phyloP scores from a whole-genome alignment of 2,329 filamentous ascomycete genomes.

The Neurospora sp. region DNA sequence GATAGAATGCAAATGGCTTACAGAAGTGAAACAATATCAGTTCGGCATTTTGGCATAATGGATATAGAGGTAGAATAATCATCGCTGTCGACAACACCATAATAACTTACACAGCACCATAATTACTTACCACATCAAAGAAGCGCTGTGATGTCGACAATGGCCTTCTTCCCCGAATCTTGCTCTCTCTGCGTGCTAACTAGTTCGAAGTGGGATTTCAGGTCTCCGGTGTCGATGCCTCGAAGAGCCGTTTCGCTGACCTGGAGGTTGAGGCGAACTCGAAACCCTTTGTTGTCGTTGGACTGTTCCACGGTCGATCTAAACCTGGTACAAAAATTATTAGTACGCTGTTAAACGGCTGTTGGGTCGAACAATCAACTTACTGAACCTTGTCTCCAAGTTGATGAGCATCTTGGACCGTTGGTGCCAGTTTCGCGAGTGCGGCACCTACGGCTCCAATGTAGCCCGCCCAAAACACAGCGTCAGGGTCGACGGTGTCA shows the following conservation, averaged over 20 bases:
- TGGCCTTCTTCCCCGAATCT: conserved; percentile 24
- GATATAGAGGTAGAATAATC: neutral
- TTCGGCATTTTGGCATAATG: neutral
- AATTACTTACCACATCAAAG: neutral
- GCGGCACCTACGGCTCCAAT: conserved; percentile 37
- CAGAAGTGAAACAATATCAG: neutral
- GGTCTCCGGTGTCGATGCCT: conserved; percentile 24
- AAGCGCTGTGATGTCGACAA: conserved; percentile 10
- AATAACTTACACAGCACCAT: neutral
- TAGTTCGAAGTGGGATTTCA: conserved; percentile 25
- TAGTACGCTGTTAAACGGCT: neutral
- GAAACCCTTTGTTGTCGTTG: conserved; percentile 25
- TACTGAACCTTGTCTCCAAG: conserved; percentile 27
- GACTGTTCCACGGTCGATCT: conserved; percentile 10
- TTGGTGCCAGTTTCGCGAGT: conserved; percentile 33
- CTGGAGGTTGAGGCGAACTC: conserved; percentile 27
- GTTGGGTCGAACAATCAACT: conserved; percentile 13
- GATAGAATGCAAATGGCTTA: no score
- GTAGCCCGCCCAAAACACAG: conserved; percentile 44
- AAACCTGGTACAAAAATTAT: conserved; percentile 9
- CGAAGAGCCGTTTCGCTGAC: conserved; percentile 21
- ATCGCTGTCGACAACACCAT: neutral
- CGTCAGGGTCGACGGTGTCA: conserved; percentile 25
- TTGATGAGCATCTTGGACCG: conserved; percentile 23
- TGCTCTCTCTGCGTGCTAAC: conserved; percentile 24